These are phyloP conservation scores for Phytophthora tubulina DNA, from an alignment of 352 stramenopile genomes.

Conservation along the genomic window DNA sequence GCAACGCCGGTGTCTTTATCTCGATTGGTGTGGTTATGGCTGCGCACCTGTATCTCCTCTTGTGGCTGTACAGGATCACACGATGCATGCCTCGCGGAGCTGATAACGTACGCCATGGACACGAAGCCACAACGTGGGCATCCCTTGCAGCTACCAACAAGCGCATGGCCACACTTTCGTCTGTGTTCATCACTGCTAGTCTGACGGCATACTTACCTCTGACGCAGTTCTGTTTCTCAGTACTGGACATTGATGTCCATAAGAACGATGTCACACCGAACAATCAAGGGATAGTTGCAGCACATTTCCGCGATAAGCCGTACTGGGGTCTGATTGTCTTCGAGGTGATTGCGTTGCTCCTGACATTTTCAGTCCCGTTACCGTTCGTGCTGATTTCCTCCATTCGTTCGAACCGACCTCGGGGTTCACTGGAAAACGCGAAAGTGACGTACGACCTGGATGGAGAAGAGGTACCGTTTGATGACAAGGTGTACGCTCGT, in stretches of 20 bases:
- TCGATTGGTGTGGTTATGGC: constrained; percentile 31
- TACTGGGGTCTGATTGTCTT: constrained; percentile 41
- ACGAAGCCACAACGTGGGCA: constrained; percentile 48
- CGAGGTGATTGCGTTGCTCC: constrained; percentile 32
- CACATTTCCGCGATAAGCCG: constrained; percentile 14
- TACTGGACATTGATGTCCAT: constrained; percentile 22
- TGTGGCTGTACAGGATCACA: constrained; percentile 36
- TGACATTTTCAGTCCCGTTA: constrained; percentile 48
- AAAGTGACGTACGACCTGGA: constrained; percentile 53
- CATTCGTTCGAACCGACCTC: constrained; percentile 50
- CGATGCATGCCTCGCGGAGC: constrained; percentile 42
- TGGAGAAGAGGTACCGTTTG: constrained; percentile 45
- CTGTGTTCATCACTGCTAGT: constrained; percentile 48
- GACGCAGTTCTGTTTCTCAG: constrained; percentile 45
- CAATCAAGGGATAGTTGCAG: constrained; percentile 8
- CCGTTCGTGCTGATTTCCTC: constrained; percentile 37
- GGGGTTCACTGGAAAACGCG: constrained; percentile 45
- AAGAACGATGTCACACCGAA: constrained; percentile 1
- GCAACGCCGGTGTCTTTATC: constrained; percentile 38
- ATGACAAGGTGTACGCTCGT: constrained; percentile 54
- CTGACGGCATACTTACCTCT: constrained; percentile 54
- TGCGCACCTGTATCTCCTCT: constrained; percentile 37
- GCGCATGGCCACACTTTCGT: constrained; percentile 40
- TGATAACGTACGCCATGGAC: constrained; percentile 53
- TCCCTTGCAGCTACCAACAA: constrained; percentile 42